phyloP scores from a whole-genome alignment of 2,329 filamentous ascomycete species.

The Nemania sp. region DNA sequence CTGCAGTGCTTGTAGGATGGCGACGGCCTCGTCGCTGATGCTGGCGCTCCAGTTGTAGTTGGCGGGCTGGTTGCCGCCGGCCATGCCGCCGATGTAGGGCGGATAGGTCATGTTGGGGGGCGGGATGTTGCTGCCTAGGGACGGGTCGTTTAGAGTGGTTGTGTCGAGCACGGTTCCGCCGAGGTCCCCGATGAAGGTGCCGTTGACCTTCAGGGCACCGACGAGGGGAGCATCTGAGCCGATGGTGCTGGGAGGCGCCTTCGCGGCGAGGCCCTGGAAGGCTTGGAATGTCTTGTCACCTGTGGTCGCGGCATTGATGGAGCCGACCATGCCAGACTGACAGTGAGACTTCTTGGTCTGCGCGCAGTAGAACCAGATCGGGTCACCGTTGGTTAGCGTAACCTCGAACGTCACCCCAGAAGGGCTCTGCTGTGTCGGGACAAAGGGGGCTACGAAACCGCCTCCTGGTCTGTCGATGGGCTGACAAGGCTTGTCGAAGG shows the following conservation, averaged over 20 bases:
- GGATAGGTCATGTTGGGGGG: slow-evolving; percentile 45
- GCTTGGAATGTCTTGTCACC: slow-evolving; percentile 55
- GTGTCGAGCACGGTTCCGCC: slow-evolving; percentile 49
- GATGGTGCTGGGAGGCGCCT: slow-evolving; percentile 52
- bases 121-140: slow-evolving; percentile 45
- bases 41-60: slow-evolving; percentile 51
- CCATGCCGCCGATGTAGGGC: slow-evolving; percentile 49
- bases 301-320: slow-evolving; percentile 57
- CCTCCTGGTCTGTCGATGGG: slow-evolving; percentile 46
- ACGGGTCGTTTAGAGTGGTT: slow-evolving; percentile 44
- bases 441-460: slow-evolving; percentile 57
- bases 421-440: slow-evolving; percentile 50
- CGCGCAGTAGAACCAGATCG: slow-evolving; percentile 56
- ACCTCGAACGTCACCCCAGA: slow-evolving; percentile 53
- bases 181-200: slow-evolving; percentile 47
- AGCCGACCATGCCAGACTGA: slow-evolving; percentile 60
- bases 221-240: slow-evolving; percentile 51
- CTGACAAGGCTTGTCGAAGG: slow-evolving; percentile 56
- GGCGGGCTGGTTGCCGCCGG: slow-evolving; percentile 51
- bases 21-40: slow-evolving; percentile 48
- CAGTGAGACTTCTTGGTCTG: slow-evolving; percentile 52
- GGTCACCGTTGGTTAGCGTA: slow-evolving; percentile 49
- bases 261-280: slow-evolving; percentile 52
- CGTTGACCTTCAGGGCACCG: slow-evolving; percentile 53
- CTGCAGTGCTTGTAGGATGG: slow-evolving; percentile 48